Evolutionary conservation across 78 protist genomes (phyloP).

Genomic region (Speleostelium caveatum): DNA sequence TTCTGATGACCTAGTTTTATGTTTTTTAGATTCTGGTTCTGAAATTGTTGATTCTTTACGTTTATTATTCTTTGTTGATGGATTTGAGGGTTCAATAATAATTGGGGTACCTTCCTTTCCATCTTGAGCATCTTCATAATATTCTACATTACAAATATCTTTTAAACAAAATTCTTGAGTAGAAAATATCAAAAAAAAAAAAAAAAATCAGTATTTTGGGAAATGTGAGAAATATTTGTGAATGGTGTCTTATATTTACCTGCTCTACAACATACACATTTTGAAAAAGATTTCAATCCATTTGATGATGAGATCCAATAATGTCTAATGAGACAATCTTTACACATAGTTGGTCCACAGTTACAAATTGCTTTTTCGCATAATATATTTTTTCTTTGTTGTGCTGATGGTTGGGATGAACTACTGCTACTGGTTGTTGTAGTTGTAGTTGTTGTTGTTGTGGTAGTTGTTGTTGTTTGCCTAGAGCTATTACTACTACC

Average conservation of each 20-base stretch:
- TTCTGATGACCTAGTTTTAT: too few species aligned
- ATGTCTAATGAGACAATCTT: conserved; percentile 42
- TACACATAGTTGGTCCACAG: conserved; percentile 58
- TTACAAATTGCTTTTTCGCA: conserved; percentile 31
- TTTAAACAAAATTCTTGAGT: conserved; percentile 49
- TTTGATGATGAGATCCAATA: conserved; percentile 45
- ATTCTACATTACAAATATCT: conserved; percentile 50
- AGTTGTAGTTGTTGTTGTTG: too few species aligned
- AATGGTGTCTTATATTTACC: background rate
- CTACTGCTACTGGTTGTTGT: too few species aligned
- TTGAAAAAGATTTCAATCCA: conserved; percentile 35
- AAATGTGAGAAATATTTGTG: background rate
- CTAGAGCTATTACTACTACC: background rate
- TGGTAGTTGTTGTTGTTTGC: background rate
- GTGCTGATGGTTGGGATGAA: background rate
- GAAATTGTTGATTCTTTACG: too few species aligned
- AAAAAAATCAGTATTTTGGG: too few species aligned
- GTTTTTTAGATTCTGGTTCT: too few species aligned
- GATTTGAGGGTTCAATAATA: background rate
- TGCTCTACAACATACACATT: conserved; percentile 63
- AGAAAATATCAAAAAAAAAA: background rate
- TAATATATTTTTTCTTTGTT: background rate
- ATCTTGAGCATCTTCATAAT: background rate
- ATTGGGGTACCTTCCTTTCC: background rate
- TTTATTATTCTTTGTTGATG: background rate